These are phyloP conservation scores for Exophiala bonariae DNA, from an alignment of 2,329 filamentous ascomycete genomes.

Conservation along the genomic window DNA sequence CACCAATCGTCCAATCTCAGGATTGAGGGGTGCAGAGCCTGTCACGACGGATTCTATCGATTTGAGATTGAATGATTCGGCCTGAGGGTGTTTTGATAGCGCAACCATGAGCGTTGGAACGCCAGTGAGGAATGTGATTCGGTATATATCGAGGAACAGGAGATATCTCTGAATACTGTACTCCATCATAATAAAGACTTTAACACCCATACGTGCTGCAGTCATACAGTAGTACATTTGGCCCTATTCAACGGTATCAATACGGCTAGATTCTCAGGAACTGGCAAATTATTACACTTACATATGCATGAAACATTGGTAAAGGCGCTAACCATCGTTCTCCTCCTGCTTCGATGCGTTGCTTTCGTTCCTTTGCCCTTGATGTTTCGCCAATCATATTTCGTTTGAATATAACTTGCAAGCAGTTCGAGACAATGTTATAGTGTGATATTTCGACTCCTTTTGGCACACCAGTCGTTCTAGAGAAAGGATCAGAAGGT, in stretches of 20 bases:
- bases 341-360: not conserved
- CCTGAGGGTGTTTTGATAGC: conserved; percentile 1
- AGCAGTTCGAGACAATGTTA: conserved; percentile 11
- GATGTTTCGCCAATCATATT: conserved; percentile 1
- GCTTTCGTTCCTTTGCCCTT: not conserved
- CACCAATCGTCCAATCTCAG: conserved; percentile 6
- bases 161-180: conserved; percentile 5
- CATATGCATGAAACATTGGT: conserved; percentile 11
- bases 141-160: conserved; percentile 7
- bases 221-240: conserved; percentile 8
- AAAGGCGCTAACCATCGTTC: conserved; percentile 11
- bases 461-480: conserved; percentile 57
- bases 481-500: too few relatives aligned
- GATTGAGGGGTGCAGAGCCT: conserved; percentile 7
- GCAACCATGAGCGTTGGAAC: conserved; percentile 4
- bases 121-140: conserved; percentile 5
- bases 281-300: not conserved
- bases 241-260: conserved; percentile 1
- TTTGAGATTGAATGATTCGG: conserved; percentile 5
- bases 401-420: conserved; percentile 4
- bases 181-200: conserved; percentile 11
- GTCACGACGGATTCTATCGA: conserved; percentile 6
- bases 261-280: not conserved
- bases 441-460: conserved; percentile 58
- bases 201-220: conserved; percentile 7